Percentiles rank a stretch among this genome's conserved stretches.
Evolutionary conservation across 73 alveolate genomes (phyloP).

Genomic region (Uronychia binucleata): DNA sequence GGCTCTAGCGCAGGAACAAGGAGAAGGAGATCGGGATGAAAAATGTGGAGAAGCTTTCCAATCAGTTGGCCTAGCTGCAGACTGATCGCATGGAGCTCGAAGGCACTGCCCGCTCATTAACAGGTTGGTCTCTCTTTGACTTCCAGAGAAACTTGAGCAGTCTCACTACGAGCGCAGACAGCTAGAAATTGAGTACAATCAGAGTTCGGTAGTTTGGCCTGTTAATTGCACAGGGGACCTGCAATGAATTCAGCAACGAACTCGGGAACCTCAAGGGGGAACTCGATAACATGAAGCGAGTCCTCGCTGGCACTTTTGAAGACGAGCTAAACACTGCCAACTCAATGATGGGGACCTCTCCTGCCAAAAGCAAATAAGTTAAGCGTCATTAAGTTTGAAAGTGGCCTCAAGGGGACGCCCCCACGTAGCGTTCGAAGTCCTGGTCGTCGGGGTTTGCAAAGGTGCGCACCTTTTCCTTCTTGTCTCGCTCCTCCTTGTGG

Average conservation of each 20-base stretch:
- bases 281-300: slow-evolving; percentile 47
- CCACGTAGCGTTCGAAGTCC: background rate
- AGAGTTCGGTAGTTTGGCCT: background rate
- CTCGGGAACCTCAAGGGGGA: slow-evolving; percentile 34
- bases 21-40: background rate
- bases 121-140: too few relatives aligned
- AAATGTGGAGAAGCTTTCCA: background rate
- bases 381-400: background rate
- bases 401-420: background rate
- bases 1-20: background rate
- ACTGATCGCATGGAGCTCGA: background rate
- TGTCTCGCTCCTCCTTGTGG: background rate
- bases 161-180: background rate
- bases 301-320: slow-evolving; percentile 38
- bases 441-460: background rate
- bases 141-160: background rate
- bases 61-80: background rate
- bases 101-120: background rate
- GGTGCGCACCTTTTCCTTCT: background rate
- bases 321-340: slow-evolving; percentile 51
- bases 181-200: background rate
- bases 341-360: slow-evolving; percentile 6
- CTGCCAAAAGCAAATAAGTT: slow-evolving; percentile 10
- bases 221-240: too few relatives aligned
- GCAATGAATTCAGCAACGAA: slow-evolving; percentile 10